Base-by-base conservation (phyloP, 257 asterid species). In the Forsythia viridissima region DNA sequence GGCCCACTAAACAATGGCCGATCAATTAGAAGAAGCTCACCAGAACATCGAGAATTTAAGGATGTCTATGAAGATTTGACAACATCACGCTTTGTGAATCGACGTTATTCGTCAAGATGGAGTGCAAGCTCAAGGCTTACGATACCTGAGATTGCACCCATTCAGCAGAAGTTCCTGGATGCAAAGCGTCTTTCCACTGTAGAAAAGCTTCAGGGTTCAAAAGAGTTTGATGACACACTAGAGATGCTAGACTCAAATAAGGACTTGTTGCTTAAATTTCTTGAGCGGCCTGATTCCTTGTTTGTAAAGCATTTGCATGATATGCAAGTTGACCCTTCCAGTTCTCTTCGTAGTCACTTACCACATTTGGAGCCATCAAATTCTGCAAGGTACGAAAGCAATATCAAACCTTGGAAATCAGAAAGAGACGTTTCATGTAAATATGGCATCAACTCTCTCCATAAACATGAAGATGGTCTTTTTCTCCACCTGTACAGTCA, bases 1-100 rank as follows among this genome's bases (percentile, higher is more conserved):
- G 80, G 69, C 79, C 89, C 85, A 71, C 68, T 77, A 16, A 38
- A 70, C 52, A 89, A 83, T 52, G 81, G 81, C 44, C 81, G 40
- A 76, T 63, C 85, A 2, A 88, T 81, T 77, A 71, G 83, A 76
- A 85, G 88, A 82, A 85, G 85, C 83, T 81, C 89, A 61, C 79
- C 74, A 75, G 92, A 92, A 39, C 93, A 84, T 42, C 94, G 73
- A 55, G 93, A 88, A 72, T 90, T 89, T 82, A 92, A 88, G 82
- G 97, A 93, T 83, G 97, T 96, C 57, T 88, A 90, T 69, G 98
- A 91, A 88, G 98, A 96, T 82, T 76, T 87, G 80, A 98, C 92
- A 87, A 93, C 97, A 76, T 87, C 97, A 3, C 96, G 91, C 86
- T 83, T 85, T 43, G 86, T 71, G 3, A 87, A 87, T 80, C 90